Evolutionary conservation across 148 eudicot genomes (phyloP), one percentile per base, ranked within the genome.

Genomic region (Selenicereus undatus): DNA sequence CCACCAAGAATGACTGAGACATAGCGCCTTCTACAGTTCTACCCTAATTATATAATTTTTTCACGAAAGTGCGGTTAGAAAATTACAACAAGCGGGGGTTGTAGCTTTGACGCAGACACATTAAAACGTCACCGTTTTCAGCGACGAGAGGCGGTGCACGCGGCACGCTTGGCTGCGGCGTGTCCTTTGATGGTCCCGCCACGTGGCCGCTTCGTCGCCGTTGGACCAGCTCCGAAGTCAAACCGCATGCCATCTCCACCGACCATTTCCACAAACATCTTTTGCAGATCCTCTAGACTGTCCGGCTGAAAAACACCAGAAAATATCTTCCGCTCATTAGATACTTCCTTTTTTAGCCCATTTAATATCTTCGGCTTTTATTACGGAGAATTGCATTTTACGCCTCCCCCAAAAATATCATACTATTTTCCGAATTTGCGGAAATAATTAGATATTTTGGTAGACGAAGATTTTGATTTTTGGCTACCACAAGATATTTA

Each of bases 211-310:
- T 90, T 93, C 26, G 78, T 78, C 5, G 87, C 79, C 85, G 89
- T 87, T 56, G 77, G 93, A 88, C 91, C 81, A 0, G 73, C 22
- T 14, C 52, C 81, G 24, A 79, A 81, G 77, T 84, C 84, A 84
- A 82, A 86, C 69, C 81, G 66, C 85, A 86, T 89, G 69, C 91
- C 85, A 91, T 91, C 97, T 4, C 87, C 91, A 65, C 95, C 94
- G 65, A 93, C 94, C 83, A 93, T 87, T 0, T 93, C 98, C 88
- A 93, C 90, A 69, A 95, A 93, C 81, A 90, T 88, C 86, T 89
- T 87, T 79, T 95, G 98, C 70, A 95, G 89, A 75, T 95, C 98
- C 85, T 95, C 98, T 80, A 91, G 56, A 79, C 90, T 93, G 76
- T 95, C 97, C 80, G 81, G 81, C 96, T 90, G 89, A 66, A 11